These are phyloP conservation scores for Aureobasidium sp. DNA, from an alignment of 2,329 filamentous ascomycete species.

Conservation along the genomic window DNA sequence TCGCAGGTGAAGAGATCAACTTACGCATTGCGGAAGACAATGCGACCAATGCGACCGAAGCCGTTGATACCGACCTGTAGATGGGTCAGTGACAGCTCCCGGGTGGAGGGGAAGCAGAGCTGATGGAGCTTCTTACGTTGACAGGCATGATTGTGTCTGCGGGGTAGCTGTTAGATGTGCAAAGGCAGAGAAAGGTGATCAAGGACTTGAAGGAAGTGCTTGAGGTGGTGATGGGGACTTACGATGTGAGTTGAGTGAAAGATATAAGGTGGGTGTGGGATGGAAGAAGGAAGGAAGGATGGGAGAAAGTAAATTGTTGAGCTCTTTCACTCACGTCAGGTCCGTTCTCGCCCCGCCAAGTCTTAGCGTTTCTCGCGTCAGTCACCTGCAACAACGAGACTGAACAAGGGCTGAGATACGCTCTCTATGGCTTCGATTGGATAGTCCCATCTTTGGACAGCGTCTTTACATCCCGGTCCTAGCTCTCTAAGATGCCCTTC, in stretches of 20 bases:
- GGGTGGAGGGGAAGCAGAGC: conserved; percentile 11
- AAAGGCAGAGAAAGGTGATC: not conserved
- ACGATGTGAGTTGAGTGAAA: not conserved
- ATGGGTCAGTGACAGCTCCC: conserved; percentile 17
- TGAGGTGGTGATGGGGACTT: not conserved
- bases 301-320: too few species aligned
- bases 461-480: too few species aligned
- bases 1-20: conserved; percentile 25
- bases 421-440: too few species aligned
- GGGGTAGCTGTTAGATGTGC: conserved; percentile 15
- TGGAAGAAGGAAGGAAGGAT: too few species aligned
- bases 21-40: conserved; percentile 96
- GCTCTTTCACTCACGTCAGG: too few species aligned
- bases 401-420: too few species aligned
- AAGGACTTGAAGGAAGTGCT: too few species aligned
- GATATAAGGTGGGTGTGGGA: not conserved
- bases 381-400: too few species aligned
- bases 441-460: too few species aligned
- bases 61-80: conserved; percentile 96
- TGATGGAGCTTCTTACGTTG: conserved; percentile 29
- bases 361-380: too few species aligned
- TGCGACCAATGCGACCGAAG: conserved; percentile 98
- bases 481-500: too few species aligned
- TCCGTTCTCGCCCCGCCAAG: too few species aligned
- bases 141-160: conserved; percentile 33